Base-by-base conservation (phyloP, 345 rosid species). In the Garcia nutans region DNA sequence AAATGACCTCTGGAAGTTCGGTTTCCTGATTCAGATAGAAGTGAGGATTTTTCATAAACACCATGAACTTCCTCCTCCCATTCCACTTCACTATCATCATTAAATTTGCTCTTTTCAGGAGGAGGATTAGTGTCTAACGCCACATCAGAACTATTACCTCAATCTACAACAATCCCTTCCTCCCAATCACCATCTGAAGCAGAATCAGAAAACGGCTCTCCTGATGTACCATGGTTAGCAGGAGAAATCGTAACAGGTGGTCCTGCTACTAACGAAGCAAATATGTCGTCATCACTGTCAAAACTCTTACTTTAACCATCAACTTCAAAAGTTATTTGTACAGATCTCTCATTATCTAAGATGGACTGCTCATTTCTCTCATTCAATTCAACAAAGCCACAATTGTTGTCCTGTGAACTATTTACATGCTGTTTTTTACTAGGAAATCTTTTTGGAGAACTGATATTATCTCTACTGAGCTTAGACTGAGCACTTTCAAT, bases 241-340 rank as follows among this genome's bases (percentile, higher is more conserved):
- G 87, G 76, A 77, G 86, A 71, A 58, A 85, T 56, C 12, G 70
- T 64, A 62, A 86, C 74, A 24, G 90, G 82, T 76, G 82, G 82
- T 75, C 88, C 97, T 0, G 90, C 86, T 68, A 84, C 98, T 88
- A 95, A 86, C 70, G 76, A 79, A 84, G 91, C 80, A 87, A 95
- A 95, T 74, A 93, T 61, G 75, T 88, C 90, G 76, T 90, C 98
- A 63, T 94, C 95, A 15, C 78, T 88, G 66, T 85, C 88, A 45
- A 75, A 57, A 73, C 73, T 65, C 79, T 83, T 82, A 71, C 72
- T 85, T 74, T 68, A 82, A 74, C 76, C 83, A 80, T 84, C 91
- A 81, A 85, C 87, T 54, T 88, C 96, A 82, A 95, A 91, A n/a
- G 96, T 87, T 84, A 95, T 87, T 76, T 91, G 88, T 47, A 95